Evolutionary conservation across 2,329 filamentous ascomycete genomes (phyloP).

Genomic region (Apiospora pterosperma): DNA sequence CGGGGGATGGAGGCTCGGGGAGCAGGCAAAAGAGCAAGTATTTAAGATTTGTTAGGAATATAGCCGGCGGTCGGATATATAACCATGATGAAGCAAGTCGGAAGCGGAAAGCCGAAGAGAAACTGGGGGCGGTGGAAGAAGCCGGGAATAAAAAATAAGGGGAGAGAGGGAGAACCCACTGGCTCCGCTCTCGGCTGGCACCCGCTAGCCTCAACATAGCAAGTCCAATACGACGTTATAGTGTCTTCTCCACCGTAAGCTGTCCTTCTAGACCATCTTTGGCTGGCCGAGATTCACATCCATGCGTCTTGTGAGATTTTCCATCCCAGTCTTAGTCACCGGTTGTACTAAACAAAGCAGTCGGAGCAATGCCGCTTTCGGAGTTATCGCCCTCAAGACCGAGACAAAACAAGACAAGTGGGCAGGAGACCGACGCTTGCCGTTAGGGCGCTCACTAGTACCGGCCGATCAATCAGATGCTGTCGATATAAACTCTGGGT

Average conservation of each 20-base stretch:
- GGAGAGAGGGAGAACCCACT: neutral
- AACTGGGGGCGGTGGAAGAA: neutral
- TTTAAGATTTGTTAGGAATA: neutral
- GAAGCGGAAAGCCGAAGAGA: neutral
- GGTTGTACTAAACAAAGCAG: no score
- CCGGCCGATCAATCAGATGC: neutral
- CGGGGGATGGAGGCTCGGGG: neutral
- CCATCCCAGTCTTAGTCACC: neutral
- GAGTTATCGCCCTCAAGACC: neutral
- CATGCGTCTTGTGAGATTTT: neutral
- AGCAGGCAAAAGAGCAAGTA: neutral
- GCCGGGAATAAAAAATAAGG: constrained; percentile 1
- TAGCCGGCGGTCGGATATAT: neutral
- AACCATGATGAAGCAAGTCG: neutral
- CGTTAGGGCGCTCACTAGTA: neutral
- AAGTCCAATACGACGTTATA: neutral
- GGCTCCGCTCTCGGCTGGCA: neutral
- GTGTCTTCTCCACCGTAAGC: neutral
- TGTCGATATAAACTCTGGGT: neutral
- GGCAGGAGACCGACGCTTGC: neutral
- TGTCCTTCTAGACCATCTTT: neutral
- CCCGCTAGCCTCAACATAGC: neutral
- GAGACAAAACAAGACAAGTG: neutral
- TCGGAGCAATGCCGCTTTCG: neutral
- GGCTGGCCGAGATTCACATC: neutral